These are phyloP conservation scores for Solanum lignicaule DNA, from an alignment of 257 asterid genomes.

Conservation along the genomic window DNA sequence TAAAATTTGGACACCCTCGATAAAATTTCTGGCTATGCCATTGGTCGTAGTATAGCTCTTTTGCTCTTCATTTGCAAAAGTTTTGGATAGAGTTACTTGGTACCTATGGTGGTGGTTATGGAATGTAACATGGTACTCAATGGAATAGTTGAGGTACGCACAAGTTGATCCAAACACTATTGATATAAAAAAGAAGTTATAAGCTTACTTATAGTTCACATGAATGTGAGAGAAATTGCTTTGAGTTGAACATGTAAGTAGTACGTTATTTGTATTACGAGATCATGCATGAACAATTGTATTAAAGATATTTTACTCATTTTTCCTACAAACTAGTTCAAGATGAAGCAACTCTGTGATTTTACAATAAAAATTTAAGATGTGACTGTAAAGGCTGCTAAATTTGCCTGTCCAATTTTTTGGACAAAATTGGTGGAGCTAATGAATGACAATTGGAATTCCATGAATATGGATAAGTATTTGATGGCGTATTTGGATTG, in stretches of 20 bases:
- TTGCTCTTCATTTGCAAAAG: neutral
- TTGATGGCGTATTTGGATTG: neutral
- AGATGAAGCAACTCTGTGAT: neutral
- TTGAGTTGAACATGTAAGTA: neutral
- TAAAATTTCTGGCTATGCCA: no score
- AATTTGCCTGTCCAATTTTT: neutral
- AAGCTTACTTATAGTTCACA: neutral
- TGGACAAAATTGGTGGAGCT: neutral
- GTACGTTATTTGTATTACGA: neutral
- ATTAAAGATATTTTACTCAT: neutral
- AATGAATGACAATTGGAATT: neutral
- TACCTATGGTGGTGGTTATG: neutral
- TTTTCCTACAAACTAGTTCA: neutral
- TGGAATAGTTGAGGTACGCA: neutral
- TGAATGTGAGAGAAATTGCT: neutral
- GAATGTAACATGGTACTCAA: neutral
- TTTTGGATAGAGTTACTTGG: neutral
- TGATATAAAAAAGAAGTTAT: neutral
- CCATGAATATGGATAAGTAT: neutral
- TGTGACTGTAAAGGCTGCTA: neutral
- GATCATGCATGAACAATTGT: neutral
- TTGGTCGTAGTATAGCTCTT: neutral
- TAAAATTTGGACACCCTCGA: no score
- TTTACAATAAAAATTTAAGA: neutral
- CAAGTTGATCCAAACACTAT: neutral